These are phyloP conservation scores for Penicillium arizonense DNA, from an alignment of 495 filamentous ascomycete species.

Conservation along the genomic window DNA sequence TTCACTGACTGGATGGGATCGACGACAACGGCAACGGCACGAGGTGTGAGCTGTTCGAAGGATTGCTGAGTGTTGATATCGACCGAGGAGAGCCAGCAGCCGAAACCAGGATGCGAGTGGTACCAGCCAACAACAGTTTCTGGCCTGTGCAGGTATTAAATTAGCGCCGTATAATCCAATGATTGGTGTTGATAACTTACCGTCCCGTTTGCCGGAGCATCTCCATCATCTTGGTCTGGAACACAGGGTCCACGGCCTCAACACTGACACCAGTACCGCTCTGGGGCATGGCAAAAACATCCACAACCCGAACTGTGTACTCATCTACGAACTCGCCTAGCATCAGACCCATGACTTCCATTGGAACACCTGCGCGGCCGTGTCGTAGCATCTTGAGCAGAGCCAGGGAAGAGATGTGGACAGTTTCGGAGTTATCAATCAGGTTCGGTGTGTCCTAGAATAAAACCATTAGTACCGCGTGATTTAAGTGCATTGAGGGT, in stretches of 20 bases:
- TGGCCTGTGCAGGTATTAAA: constrained; percentile 52
- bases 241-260: constrained; percentile 96
- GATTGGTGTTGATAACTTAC: constrained; percentile 48
- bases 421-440: constrained; percentile 98
- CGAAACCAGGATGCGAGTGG: constrained; percentile 98
- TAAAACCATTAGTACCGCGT: constrained; percentile 10
- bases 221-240: constrained; percentile 99
- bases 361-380: constrained; percentile 94
- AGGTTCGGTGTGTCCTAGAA: constrained; percentile 77
- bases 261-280: constrained; percentile 98
- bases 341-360: constrained; percentile 99
- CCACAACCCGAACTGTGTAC: constrained; percentile 95
- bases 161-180: background rate
- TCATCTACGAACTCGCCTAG: constrained; percentile 98
- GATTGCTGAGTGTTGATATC: constrained; percentile 99
- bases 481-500: background rate
- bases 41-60: constrained; percentile 94
- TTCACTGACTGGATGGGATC: constrained; percentile 99
- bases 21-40: constrained; percentile 95
- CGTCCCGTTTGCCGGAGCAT: constrained; percentile 96
- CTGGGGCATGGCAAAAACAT: constrained; percentile 99
- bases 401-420: constrained; percentile 97
- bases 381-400: constrained; percentile 98
- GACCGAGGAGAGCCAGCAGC: constrained; percentile 97
- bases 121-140: constrained; percentile 99